Base-by-base conservation (phyloP, 768 basidiomycete species). In the Pisolithus marmoratus region DNA sequence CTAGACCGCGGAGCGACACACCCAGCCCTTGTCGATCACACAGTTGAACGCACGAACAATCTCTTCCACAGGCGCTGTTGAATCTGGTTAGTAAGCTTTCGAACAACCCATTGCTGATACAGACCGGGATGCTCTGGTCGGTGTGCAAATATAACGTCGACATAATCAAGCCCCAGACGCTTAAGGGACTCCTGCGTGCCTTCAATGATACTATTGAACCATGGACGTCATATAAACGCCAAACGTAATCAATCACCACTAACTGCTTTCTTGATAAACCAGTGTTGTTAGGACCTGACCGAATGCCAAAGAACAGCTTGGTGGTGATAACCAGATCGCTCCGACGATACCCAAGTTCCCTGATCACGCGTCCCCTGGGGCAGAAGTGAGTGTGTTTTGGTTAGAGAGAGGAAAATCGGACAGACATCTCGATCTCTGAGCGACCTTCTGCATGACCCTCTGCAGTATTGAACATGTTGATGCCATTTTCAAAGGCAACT, bases 21-120 rank as follows among this genome's bases (percentile, higher is more conserved):
- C 76, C 74, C 75, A 73, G 54, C 77, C 78, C 38, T 70, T 61
- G 46, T 78, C 74, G 55, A 82, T 78, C 37, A 80, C 63, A 44
- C 69, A 72, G 67, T 78, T 79, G 70, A 84, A 82, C 1, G 78
- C 80, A 26, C 82, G 74, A 50, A 84, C 81, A 41, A 71, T 68
- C 63, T 84, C 82, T 56, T 80, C 79, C 68, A 75, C 72, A 2
- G 74, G 72, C 22, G 69, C 73, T 70, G 42, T 38, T 29, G 14
- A 34, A 34, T 4, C 4, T 0, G 14, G 11, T 67, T 34, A 58
- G 55, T 27, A 31, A 15, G 20, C 7, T 8, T 15, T 5, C 15
- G 17, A 14, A 24, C 8, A 38, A 23, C 49, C 40, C 34, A 50
- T 20, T 36, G 14, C 22, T 31, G 22, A 43, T 2, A 56, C 66